Base-by-base conservation (phyloP, 139 green algal genomes). In the Chlorella sp. region DNA sequence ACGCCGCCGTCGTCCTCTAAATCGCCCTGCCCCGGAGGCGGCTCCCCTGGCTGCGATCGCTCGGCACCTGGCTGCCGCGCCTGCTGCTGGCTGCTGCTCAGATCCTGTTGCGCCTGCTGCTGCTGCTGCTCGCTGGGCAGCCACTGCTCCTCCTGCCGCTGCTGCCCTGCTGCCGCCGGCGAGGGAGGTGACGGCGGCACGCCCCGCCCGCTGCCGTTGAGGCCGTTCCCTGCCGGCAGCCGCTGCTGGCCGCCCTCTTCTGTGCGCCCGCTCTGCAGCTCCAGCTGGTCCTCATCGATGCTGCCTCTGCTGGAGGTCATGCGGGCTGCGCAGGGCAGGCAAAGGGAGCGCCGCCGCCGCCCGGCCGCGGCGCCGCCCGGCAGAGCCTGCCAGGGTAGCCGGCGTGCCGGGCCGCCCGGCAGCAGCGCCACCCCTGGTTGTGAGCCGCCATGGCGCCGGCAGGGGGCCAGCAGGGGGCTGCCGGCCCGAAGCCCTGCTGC, bases 1-100 rank as follows among this genome's bases (percentile, higher is more conserved):
- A 78, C 17, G 94, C 93, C 44, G 83, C 74, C 78, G 93, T 95
- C 68, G 89, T 88, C 16, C n/a, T n/a, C n/a, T n/a, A n/a, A n/a
- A n/a, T n/a, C n/a, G 94, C 91, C 38, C 62, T 90, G 87, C 5
- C 32, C 13, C 21, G 89, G 86, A 2, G 91, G 95, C n/a, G 28
- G 9, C 21, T 78, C 38, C 39, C 39, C 25, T 5, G 25, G 39
- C 38, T 64, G 57, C 18, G 57, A 72, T 36, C 25, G 28, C 65
- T 36, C 25, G 25, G 4, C 15, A 1, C 20, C 74, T 28, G 12
- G 44, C 47, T 16, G 47, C 74, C 0, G 26, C 41, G 9, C 74
- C n/a, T 44, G 74, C 30, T 67, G 74, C 47, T 44, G 26, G n/a
- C 38, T 25, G 4, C 70, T 25, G 30, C 39, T n/a, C 11, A 9